phyloP scores from a whole-genome alignment of 768 basidiomycete species.

The Amanita polypyramis region DNA sequence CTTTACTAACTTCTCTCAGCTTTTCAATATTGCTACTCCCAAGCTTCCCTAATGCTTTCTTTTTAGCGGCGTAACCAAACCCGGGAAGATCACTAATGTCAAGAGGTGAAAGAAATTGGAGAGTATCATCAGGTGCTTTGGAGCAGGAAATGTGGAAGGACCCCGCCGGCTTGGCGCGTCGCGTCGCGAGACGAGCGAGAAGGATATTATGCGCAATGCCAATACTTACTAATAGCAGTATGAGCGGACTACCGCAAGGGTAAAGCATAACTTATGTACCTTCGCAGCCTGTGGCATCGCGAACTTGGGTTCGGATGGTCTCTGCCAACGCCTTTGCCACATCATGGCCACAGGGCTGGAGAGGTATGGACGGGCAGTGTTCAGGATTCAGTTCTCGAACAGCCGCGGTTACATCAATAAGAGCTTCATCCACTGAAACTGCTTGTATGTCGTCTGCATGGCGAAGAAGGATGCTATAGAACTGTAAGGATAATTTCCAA shows the following conservation, averaged over 20 bases:
- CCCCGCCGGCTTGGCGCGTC: constrained; percentile 84
- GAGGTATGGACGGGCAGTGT: constrained; percentile 9
- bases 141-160: constrained; percentile 55
- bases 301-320: constrained; percentile 66
- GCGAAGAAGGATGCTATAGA: constrained; percentile 88
- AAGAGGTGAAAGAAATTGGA: constrained; percentile 50
- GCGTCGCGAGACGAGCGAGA: constrained; percentile 85
- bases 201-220: constrained; percentile 90
- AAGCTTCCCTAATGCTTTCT: constrained; percentile 76
- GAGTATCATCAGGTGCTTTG: constrained; percentile 29
- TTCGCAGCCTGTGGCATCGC: constrained; percentile 76
- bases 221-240: constrained; percentile 57
- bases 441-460: constrained; percentile 90
- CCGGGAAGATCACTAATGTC: constrained; percentile 80
- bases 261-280: constrained; percentile 28
- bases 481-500: constrained; percentile 72
- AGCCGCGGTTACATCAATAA: constrained; percentile 74
- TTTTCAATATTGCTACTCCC: constrained; percentile 64
- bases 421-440: constrained; percentile 92
- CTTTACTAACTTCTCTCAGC: constrained; percentile 52
- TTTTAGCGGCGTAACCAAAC: constrained; percentile 65
- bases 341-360: constrained; percentile 29
- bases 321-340: constrained; percentile 75
- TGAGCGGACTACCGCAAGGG: not conserved
- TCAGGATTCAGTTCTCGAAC: constrained; percentile 31